Conservation (phyloP, 805 yeast genomes). For the Priceomyces fermenticarens region DNA sequence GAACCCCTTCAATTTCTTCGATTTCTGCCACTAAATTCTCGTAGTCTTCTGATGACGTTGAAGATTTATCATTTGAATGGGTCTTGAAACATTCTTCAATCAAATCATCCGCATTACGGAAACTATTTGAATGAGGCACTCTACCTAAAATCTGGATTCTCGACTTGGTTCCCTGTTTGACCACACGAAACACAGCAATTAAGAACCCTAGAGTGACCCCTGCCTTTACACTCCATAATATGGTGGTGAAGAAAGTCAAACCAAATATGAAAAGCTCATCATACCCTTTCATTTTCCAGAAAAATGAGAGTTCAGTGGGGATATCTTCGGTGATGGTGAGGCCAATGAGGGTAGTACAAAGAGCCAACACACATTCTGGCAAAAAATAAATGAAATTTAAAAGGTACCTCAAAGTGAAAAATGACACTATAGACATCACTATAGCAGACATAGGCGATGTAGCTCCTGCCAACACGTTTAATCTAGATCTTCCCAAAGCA, state of each 20-base stretch:
- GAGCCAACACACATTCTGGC: conserved; percentile 33
- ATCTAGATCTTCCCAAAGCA: conserved; percentile 34
- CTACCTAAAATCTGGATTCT: conserved; percentile 82
- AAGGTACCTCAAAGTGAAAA: conserved; percentile 21
- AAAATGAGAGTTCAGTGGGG: conserved; percentile 31
- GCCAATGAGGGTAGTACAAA: conserved; percentile 41
- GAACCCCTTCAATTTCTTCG: conserved; percentile 62
- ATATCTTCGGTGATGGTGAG: conserved; percentile 46
- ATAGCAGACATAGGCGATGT: conserved; percentile 38
- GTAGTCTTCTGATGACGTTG: conserved; percentile 3
- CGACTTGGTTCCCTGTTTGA: conserved; percentile 76
- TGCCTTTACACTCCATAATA: conserved; percentile 37
- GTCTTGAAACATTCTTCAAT: conserved; percentile 33
- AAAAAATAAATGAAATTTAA: conserved; percentile 22
- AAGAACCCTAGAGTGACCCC: conserved; percentile 36
- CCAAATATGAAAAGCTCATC: conserved; percentile 24
- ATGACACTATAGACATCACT: conserved; percentile 26
- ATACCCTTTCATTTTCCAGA: conserved; percentile 28
- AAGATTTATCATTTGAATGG: conserved; percentile 19
- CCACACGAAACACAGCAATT: conserved; percentile 33
- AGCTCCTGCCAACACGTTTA: conserved; percentile 45
- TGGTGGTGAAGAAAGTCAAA: conserved; percentile 21
- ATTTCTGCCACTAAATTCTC: conserved; percentile 24
- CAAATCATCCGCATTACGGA: conserved; percentile 69
- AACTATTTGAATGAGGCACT: conserved; percentile 38